Conservation (phyloP, 306 rosid species). For the Elaeagnus macrophylla region DNA sequence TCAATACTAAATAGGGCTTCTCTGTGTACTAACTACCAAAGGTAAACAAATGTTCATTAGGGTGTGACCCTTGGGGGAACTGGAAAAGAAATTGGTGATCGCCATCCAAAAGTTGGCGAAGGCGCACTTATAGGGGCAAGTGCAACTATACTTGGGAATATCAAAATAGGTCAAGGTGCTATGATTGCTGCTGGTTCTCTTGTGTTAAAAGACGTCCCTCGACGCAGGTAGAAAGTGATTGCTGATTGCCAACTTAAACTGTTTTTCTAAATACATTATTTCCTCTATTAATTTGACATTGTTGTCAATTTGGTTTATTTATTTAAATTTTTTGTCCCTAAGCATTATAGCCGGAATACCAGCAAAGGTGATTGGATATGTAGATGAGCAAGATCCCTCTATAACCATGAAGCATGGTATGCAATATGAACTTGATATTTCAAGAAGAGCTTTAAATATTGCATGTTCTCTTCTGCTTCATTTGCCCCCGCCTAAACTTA, state of each 20-base stretch:
- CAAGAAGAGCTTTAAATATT: too few species aligned
- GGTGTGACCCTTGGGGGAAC: conserved; percentile 94
- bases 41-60: conserved; percentile 30
- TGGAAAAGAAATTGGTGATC: conserved; percentile 77
- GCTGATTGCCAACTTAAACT: not conserved
- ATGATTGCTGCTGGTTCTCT: conserved; percentile 90
- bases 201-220: conserved; percentile 69
- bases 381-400: conserved; percentile 58
- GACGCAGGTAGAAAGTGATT: conserved; percentile 47
- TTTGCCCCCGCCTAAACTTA: too few species aligned
- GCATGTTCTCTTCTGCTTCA: too few species aligned
- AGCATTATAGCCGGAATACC: conserved; percentile 94
- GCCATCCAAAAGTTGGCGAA: conserved; percentile 88
- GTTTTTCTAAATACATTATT: not conserved
- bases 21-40: conserved; percentile 6
- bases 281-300: not conserved
- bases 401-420: conserved; percentile 97
- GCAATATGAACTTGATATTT: not conserved
- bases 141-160: conserved; percentile 80
- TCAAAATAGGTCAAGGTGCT: conserved; percentile 70
- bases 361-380: conserved; percentile 63
- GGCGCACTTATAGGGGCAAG: conserved; percentile 88
- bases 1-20: too few species aligned
- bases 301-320: not conserved
- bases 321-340: conserved; percentile 13